Evolutionary conservation across 169 alveolate species (phyloP), one percentile per base, ranked within the genome.

Genomic region (Cryptosporidium felis): DNA sequence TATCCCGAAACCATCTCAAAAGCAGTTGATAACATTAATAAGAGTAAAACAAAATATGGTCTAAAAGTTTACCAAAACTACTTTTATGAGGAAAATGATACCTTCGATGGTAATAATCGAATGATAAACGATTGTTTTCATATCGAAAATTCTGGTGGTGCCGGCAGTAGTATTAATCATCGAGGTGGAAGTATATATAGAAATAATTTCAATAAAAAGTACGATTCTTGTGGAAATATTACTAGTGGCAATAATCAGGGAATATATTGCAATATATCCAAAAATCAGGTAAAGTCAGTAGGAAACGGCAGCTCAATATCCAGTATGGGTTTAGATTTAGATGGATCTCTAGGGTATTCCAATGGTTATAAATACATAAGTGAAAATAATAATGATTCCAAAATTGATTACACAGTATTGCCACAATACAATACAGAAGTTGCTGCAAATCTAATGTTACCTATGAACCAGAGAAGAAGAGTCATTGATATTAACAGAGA

Each of bases 381-480:
- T 16, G 38, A 38, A 34, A 53, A 49, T 16, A 30, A 53, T 36
- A 61, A 28, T 34, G 65, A 40, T 28, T 38, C 85, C 14, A 65
- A 28, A 5, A 47, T 65, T 26, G 81, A 65, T 65, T 65, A 65
- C 49, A 36, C 49, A 34, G 47, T 74, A 53, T 74, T 74, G 36
- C 85, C 85, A 34, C 66, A 51, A 18, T 74, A 34, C 26, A 42
- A 28, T 34, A 51, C 82, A 53, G 59, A 56, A 51, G 60, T 74
- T 36, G 82, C 82, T 49, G 67, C 74, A 30, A 40, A 74, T 51
- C 32, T 53, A 36, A 74, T 74, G 82, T 56, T 74, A 40, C 82
- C 82, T 18, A 74, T 74, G 65, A 32, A 32, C 40, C 23, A 74
- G 21, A 67, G 82, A 21, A 53, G 4, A 30, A 65, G 34, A 30